Base-by-base conservation (phyloP, 805 yeast genomes). In the Tetrapisispora fleetii region DNA sequence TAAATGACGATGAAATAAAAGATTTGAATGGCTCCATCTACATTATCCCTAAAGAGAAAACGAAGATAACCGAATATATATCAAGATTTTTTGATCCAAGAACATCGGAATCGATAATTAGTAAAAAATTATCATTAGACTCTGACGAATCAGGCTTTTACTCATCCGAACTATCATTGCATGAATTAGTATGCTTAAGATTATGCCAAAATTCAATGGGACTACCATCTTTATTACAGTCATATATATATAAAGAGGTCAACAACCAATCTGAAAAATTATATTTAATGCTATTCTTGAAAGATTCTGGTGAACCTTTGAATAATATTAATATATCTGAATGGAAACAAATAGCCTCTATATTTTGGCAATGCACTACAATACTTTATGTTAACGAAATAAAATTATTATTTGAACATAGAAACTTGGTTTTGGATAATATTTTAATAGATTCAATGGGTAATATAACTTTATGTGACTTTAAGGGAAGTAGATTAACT, bases 371-470 rank as follows among this genome's bases (percentile, higher is more conserved):
- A 51, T 65, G 79, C 24, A 78, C 71, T 1, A 61, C 67, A n/a
- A 62, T 71, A 4, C 62, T 83, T 24, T 72, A 76, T 24, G 64
- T 63, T 10, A 82, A 79, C 1, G 89, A 84, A 60, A 61, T 67
- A 16, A 58, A 65, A 36, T 67, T 68, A 50, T 69, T 74, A 51
- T 83, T 83, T 63, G 90, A 83, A 63, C 91, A 84, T 57, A 70
- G 91, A 43, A 86, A 83, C 60, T 63, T 84, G 50, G 83, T 80
- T 52, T 72, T 83, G 74, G 81, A 82, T 13, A 83, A 83, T 57
- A 68, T 83, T 47, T 66, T 81, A 16, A 67, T 83, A 17, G 70
- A 70, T 45, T 54, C 55, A 14, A 50, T 56, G 8, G 62, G 63
- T 16, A 69, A 68, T 49, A 78, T 78, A 5, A 74, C 77, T 13